Evolutionary conservation across 257 asterid genomes (phyloP), one percentile per base, ranked within the genome.

Genomic region (Nicotiana tomentosiformis): DNA sequence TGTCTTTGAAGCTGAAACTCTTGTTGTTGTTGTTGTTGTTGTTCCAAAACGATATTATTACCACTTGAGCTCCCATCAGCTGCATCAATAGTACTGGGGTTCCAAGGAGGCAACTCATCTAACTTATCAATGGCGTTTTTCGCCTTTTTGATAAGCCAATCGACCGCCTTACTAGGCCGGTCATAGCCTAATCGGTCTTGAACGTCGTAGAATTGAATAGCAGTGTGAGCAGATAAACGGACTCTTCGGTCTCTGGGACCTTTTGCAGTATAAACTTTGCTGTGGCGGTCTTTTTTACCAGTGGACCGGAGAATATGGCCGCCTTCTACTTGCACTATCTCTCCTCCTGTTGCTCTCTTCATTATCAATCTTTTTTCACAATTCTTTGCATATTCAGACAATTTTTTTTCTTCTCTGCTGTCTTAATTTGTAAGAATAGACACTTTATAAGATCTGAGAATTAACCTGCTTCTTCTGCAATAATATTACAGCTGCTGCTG

Each of bases 131-230:
- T 96, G 82, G 99, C 92, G 11, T 92, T 29, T 79, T 96, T 92
- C 5, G 99, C 99, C 70, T 96, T 93, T 78, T 93, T 94, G 49
- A 96, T 96, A 15, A 96, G 90, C 99, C 99, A 96, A 82, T 96
- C 99, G 3, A 96, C 99, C 1, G 99, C 99, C 80, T 96, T 96
- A 84, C 99, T 96, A 35, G 99, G 98, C 35, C 99, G 97, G 92
- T 96, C 99, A 82, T 93, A 94, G 46, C 99, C 99, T 2, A 96
- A 93, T 55, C 99, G 92, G 87, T 96, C 99, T 43, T 96, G 99
- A 4, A 96, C 99, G 62, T 96, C 99, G 81, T 96, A 96, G 86
- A 96, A 96, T 49, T 96, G 98, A 67, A 96, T 96, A 17, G 99
- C 99, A 9, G 99, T 96, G 82, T 92, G 97, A 5, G 99, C 99